These are phyloP conservation scores for Plantago lanceolata DNA, from an alignment of 305 asterid species.

Conservation along the genomic window DNA sequence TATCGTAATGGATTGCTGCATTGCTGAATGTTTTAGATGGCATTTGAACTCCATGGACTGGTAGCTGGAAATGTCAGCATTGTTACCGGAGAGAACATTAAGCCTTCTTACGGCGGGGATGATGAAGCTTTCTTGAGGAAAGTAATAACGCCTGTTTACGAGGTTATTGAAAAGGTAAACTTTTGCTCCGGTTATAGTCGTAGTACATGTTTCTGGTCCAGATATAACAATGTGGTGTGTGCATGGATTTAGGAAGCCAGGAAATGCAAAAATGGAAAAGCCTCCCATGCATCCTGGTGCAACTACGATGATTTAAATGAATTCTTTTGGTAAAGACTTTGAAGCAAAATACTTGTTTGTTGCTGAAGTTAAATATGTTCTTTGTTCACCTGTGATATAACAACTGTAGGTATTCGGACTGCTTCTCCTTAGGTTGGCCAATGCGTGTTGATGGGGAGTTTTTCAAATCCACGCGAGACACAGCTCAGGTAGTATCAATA, in stretches of 20 bases:
- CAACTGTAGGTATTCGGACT: constrained; percentile 61
- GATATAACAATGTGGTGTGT: constrained; percentile 13
- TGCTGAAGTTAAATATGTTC: constrained; percentile 7
- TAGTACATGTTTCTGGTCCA: background rate
- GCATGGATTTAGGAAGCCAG: constrained; percentile 55
- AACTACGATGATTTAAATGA: constrained; percentile 78
- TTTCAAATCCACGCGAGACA: constrained; percentile 50
- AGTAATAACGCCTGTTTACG: constrained; percentile 82
- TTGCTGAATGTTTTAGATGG: constrained; percentile 49
- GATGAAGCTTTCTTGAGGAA: constrained; percentile 70
- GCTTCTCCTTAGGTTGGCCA: constrained; percentile 92
- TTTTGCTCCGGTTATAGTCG: constrained; percentile 4
- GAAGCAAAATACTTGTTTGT: constrained; percentile 11
- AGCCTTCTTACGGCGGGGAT: constrained; percentile 88
- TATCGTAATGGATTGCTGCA: constrained; percentile 12
- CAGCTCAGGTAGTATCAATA: constrained; percentile 22
- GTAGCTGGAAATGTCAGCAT: constrained; percentile 81
- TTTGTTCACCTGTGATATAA: constrained; percentile 18
- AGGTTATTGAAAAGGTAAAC: constrained; percentile 52
- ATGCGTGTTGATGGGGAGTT: constrained; percentile 91
- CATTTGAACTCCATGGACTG: constrained; percentile 78
- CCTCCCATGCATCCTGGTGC: constrained; percentile 80
- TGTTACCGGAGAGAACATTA: constrained; percentile 81
- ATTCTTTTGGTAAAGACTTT: constrained; percentile 57
- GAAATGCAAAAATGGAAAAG: constrained; percentile 52